A percentile compares a stretch with the other conserved stretches of the same genome.
These are phyloP conservation scores for Talaromyces sp. DNA, from an alignment of 2,329 filamentous ascomycete species.

Conservation along the genomic window DNA sequence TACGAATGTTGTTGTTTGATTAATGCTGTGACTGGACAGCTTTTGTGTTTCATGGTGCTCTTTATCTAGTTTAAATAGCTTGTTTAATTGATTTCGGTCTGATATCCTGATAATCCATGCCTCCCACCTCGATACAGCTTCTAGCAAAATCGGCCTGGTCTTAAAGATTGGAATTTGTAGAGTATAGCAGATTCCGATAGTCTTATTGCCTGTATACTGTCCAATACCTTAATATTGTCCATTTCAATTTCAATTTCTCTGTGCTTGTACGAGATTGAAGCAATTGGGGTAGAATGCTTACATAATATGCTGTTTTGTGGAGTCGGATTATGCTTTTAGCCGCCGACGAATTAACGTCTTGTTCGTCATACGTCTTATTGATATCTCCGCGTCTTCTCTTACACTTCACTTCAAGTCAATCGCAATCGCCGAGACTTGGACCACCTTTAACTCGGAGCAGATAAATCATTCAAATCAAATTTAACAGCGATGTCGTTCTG, in stretches of 20 bases:
- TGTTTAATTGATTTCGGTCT: not conserved
- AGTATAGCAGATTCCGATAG: not conserved
- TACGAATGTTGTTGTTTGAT: conserved; percentile 5
- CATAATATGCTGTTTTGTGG: not conserved
- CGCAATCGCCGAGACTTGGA: not conserved
- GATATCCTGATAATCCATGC: too few species aligned
- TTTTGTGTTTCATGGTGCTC: not conserved
- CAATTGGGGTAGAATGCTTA: not conserved
- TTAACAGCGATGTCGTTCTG: conserved; percentile 35
- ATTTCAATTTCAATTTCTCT: not conserved
- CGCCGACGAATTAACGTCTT: not conserved
- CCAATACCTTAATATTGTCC: not conserved
- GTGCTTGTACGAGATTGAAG: not conserved
- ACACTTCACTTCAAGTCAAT: not conserved
- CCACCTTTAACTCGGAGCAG: not conserved
- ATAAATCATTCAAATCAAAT: not conserved
- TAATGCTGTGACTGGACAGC: not conserved
- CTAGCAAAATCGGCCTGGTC: not conserved
- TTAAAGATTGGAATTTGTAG: not conserved
- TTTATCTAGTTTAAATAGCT: conserved; percentile 1
- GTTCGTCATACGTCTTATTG: not conserved
- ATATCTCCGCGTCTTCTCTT: not conserved
- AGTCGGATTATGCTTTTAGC: not conserved
- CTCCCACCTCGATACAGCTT: not conserved
- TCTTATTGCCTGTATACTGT: not conserved